Evolutionary conservation across 2,329 filamentous ascomycete species (phyloP), one percentile per base, ranked within the genome.

Genomic region (Lecanicillium sp.): DNA sequence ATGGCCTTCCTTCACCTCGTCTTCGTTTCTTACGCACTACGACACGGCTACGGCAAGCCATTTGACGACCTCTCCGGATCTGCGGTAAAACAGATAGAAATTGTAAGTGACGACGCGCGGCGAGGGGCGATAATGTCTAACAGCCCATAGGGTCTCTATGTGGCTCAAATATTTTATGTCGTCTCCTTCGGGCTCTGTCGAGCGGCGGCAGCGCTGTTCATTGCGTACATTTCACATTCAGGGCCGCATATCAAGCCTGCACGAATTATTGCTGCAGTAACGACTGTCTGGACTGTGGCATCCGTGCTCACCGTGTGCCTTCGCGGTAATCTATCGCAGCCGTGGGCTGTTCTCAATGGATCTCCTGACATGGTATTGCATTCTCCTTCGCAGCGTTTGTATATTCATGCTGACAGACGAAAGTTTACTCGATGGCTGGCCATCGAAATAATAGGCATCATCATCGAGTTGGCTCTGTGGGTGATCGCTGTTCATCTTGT

Each of bases 381-480:
- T n/a, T n/a, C n/a, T n/a, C n/a, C n/a, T n/a, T n/a, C n/a, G n/a
- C n/a, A n/a, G 2, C 12, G 5, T 7, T 19, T 10, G 2, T 17
- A 23, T 15, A 11, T 14, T n/a, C 17, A 30, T 14, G 7, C 23
- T 45, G 15, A 45, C 33, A 10, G 15, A 2, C 1, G 5, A 6
- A 5, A 48, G 45, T 37, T 39, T 42, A n/a, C 6, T 2, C n/a
- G 37, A 19, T 48, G 45, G 45, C 17, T 42, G 5, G 21, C 11
- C 11, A 30, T 42, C 8, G 45, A 48, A 14, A 26, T 17, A 2
- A 42, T 26, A 2, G 45, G 45, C 15, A 36, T 48, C 5, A 4
- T 48, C 8, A 17, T 48, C 15, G 45, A 48, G 24, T 33, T 48
- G 9, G 29, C 9, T 11, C 17, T 48, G 7, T 48, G 45, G 45